Conservation (phyloP, 768 basidiomycete genomes). For the Podaxis rugospora region DNA sequence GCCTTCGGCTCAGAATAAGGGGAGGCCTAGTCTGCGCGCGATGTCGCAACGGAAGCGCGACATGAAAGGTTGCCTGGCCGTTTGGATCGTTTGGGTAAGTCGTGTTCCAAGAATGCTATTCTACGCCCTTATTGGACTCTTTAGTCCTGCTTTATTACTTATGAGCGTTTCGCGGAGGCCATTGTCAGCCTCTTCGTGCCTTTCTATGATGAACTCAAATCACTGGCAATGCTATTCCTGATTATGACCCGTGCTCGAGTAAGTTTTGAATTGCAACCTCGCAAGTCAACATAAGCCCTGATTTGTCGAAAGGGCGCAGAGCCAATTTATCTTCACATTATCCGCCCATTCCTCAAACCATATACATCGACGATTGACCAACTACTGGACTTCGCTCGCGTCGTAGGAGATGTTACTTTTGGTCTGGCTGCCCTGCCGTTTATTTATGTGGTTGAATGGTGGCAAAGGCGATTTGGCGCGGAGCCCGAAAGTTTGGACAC, state of each 20-base stretch:
- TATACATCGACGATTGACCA: slow-evolving; percentile 66
- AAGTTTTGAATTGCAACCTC: slow-evolving; percentile 18
- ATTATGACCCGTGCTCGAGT: slow-evolving; percentile 74
- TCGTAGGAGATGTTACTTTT: slow-evolving; percentile 61
- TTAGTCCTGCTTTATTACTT: slow-evolving; percentile 63
- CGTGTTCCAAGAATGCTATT: background rate
- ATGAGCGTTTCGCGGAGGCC: slow-evolving; percentile 64
- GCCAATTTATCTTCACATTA: slow-evolving; percentile 75
- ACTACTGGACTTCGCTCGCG: slow-evolving; percentile 52
- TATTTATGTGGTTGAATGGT: slow-evolving; percentile 30
- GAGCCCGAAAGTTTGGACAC: slow-evolving; percentile 7
- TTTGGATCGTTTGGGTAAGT: slow-evolving; percentile 85
- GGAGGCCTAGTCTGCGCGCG: slow-evolving; percentile 62
- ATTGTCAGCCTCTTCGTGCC: slow-evolving; percentile 70
- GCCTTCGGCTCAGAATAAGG: slow-evolving; percentile 47
- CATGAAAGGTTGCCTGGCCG: slow-evolving; percentile 79
- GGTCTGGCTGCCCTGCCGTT: slow-evolving; percentile 36
- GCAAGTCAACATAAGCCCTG: background rate
- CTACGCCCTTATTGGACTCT: slow-evolving; percentile 9
- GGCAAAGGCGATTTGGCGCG: slow-evolving; percentile 23
- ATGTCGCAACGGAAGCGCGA: slow-evolving; percentile 74
- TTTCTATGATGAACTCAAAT: slow-evolving; percentile 83
- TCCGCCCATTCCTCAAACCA: slow-evolving; percentile 76
- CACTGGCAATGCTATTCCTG: slow-evolving; percentile 66
- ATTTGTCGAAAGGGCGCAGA: slow-evolving; percentile 63